These are phyloP conservation scores for Bipolaris oryzae DNA, from an alignment of 2,329 filamentous ascomycete genomes.

Conservation along the genomic window DNA sequence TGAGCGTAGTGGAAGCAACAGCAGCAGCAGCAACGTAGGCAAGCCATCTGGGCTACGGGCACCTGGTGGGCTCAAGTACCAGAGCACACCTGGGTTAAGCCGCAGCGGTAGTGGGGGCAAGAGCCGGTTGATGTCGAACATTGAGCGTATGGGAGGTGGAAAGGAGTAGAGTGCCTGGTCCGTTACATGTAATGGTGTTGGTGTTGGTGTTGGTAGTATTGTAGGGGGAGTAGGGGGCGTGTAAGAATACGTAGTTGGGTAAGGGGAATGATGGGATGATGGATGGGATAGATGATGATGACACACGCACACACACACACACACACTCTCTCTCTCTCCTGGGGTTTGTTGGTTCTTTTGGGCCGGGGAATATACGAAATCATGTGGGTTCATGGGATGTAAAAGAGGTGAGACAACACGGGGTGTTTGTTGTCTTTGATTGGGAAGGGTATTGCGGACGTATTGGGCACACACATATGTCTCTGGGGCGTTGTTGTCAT, in stretches of 20 bases:
- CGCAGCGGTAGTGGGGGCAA: slow-evolving; percentile 52
- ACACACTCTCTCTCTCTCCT: too few relatives aligned
- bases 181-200: slow-evolving; percentile 1
- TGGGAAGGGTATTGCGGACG: background rate
- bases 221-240: background rate
- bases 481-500: too few relatives aligned
- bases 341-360: background rate
- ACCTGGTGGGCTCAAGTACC: slow-evolving; percentile 54
- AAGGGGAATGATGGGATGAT: too few relatives aligned
- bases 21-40: slow-evolving; percentile 28
- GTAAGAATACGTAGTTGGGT: too few relatives aligned
- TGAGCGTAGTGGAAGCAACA: slow-evolving; percentile 14
- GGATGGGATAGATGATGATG: background rate
- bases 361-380: background rate
- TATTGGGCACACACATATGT: too few relatives aligned
- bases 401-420: background rate
- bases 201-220: background rate
- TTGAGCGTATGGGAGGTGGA: slow-evolving; percentile 80
- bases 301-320: background rate
- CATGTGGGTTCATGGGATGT: background rate
- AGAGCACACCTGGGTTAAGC: slow-evolving; percentile 37
- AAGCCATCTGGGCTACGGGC: slow-evolving; percentile 66
- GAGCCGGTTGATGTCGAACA: slow-evolving; percentile 81
- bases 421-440: background rate
- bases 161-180: slow-evolving; percentile 27